Percentiles rank a stretch among this genome's conserved stretches.
phyloP scores from a whole-genome alignment of 495 filamentous ascomycete species.

The Podospora tetraspora region DNA sequence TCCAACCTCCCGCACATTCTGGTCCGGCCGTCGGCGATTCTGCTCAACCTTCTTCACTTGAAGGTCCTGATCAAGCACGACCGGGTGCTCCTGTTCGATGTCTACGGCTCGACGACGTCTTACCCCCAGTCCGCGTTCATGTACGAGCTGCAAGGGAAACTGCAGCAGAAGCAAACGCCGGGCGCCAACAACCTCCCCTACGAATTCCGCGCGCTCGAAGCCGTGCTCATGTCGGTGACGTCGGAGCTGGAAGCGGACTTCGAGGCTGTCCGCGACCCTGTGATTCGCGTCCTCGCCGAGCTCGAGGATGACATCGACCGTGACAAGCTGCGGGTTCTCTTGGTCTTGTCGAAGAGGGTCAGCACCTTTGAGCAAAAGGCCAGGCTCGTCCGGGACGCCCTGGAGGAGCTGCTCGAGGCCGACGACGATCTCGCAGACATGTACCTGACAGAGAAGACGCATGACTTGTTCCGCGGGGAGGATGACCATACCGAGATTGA shows the following conservation, averaged over 20 bases:
- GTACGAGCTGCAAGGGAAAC: slow-evolving; percentile 71
- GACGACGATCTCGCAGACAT: slow-evolving; percentile 93
- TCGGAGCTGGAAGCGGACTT: slow-evolving; percentile 88
- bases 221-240: slow-evolving; percentile 77
- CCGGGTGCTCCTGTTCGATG: slow-evolving; percentile 89
- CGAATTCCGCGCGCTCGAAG: slow-evolving; percentile 72
- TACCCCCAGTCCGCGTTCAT: slow-evolving; percentile 95
- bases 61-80: slow-evolving; percentile 92
- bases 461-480: slow-evolving; percentile 66
- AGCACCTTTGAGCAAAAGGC: slow-evolving; percentile 98
- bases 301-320: slow-evolving; percentile 96
- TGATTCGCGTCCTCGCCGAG: slow-evolving; percentile 79
- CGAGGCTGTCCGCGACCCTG: slow-evolving; percentile 84
- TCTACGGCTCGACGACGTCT: slow-evolving; percentile 89
- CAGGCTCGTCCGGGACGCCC: slow-evolving; percentile 85
- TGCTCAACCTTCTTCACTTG: slow-evolving; percentile 90
- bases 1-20: slow-evolving; percentile 95
- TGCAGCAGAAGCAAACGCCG: slow-evolving; percentile 49
- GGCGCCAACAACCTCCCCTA: slow-evolving; percentile 56
- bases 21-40: slow-evolving; percentile 86
- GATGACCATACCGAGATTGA: slow-evolving; percentile 96
- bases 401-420: slow-evolving; percentile 94
- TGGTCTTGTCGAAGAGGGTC: slow-evolving; percentile 90
- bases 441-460: slow-evolving; percentile 85
- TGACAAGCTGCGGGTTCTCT: slow-evolving; percentile 81